Evolutionary conservation across 2,329 filamentous ascomycete species (phyloP).

Genomic region (Aspergillaceae sp.): DNA sequence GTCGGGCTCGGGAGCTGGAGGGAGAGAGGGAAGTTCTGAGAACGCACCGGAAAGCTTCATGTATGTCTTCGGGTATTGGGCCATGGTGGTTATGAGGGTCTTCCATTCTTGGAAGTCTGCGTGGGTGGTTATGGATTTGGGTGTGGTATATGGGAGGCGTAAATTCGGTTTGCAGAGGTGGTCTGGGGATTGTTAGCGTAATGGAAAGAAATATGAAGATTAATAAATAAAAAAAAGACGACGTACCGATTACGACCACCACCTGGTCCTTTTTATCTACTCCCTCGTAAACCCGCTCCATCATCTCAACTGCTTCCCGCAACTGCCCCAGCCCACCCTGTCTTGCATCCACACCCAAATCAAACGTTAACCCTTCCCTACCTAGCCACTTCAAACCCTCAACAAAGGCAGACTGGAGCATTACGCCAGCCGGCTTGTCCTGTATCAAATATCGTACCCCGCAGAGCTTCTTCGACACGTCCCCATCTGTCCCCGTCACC

Average conservation of each 20-base stretch:
- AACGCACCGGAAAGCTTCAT: slow-evolving; percentile 90
- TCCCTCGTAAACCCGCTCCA: slow-evolving; percentile 56
- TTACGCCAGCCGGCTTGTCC: slow-evolving; percentile 59
- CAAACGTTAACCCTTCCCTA: slow-evolving; percentile 59
- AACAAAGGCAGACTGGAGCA: slow-evolving; percentile 57
- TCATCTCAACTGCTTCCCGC: slow-evolving; percentile 62
- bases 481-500: slow-evolving; percentile 44
- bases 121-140: slow-evolving; percentile 31
- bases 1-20: slow-evolving; percentile 10
- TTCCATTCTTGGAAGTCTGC: slow-evolving; percentile 61
- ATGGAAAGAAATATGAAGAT: neutral
- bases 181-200: slow-evolving; percentile 44
- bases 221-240: neutral
- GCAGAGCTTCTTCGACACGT: slow-evolving; percentile 57
- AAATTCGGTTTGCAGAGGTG: slow-evolving; percentile 86
- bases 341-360: slow-evolving; percentile 74
- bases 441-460: slow-evolving; percentile 81
- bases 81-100: slow-evolving; percentile 57
- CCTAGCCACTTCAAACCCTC: slow-evolving; percentile 58
- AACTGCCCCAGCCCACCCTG: slow-evolving; percentile 66
- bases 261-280: slow-evolving; percentile 45
- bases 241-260: slow-evolving; percentile 59
- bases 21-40: slow-evolving; percentile 59
- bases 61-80: slow-evolving; percentile 58
- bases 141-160: slow-evolving; percentile 45